Conservation (phyloP, 306 rosid genomes). For the Senna siamea region DNA sequence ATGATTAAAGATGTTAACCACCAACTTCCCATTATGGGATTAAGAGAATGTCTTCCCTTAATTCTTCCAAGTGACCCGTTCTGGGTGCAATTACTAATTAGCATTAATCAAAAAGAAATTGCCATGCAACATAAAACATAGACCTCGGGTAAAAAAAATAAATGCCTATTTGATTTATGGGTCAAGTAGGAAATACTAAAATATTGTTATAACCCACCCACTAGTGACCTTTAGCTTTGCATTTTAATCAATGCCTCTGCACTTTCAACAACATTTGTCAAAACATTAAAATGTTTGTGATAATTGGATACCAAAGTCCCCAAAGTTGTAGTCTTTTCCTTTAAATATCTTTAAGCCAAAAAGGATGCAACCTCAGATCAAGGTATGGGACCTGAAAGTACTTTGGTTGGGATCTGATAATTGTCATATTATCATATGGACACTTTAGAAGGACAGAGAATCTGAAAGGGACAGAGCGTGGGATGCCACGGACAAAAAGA, state of each 20-base stretch:
- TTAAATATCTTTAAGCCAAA: constrained; percentile 46
- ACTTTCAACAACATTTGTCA: constrained; percentile 82
- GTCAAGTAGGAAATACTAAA: constrained; percentile 28
- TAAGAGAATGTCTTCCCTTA: neutral
- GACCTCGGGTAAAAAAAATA: neutral
- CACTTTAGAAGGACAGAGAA: constrained; percentile 34
- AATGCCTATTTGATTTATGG: constrained; percentile 34
- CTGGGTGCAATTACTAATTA: neutral
- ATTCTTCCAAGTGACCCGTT: constrained; percentile 22
- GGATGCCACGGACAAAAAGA: constrained; percentile 45
- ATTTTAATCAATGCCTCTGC: constrained; percentile 74
- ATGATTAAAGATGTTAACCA: constrained; percentile 11
- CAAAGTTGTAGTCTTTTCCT: constrained; percentile 34
- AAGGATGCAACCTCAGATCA: constrained; percentile 36
- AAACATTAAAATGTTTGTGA: constrained; percentile 44
- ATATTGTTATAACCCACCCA: constrained; percentile 34
- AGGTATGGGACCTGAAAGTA: constrained; percentile 34
- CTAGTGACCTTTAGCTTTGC: constrained; percentile 68
- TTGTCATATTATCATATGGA: constrained; percentile 23
- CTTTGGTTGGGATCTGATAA: constrained; percentile 24
- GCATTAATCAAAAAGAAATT: constrained; percentile 6
- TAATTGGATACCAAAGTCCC: constrained; percentile 52
- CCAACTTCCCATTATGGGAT: constrained; percentile 23
- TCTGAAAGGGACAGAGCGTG: constrained; percentile 45
- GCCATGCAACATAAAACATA: neutral